Conservation (phyloP, 257 asterid species). For the Pogostemon cablin region DNA sequence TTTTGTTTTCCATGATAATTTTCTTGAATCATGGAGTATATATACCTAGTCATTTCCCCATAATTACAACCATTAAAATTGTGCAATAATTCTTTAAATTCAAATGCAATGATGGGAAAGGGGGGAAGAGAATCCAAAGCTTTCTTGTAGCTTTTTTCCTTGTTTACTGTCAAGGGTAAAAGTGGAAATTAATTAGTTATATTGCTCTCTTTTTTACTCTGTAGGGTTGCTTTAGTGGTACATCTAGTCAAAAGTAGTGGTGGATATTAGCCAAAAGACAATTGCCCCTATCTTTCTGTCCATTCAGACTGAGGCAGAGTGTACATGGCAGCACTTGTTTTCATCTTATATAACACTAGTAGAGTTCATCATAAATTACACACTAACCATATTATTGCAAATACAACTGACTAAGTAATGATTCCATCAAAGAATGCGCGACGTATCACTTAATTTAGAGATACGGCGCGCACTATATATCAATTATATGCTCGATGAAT, state of each 20-base stretch:
- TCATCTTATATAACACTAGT: neutral
- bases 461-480: no score
- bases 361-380: no score
- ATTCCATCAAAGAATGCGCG: no score
- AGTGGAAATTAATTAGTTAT: constrained; percentile 8
- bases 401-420: no score
- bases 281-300: constrained; percentile 25
- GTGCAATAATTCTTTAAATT: neutral
- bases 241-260: constrained; percentile 38
- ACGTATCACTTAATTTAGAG: no score
- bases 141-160: constrained; percentile 1
- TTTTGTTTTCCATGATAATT: neutral
- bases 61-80: neutral
- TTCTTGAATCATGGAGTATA: neutral
- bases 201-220: constrained; percentile 21
- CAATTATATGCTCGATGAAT: no score
- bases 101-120: neutral
- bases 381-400: no score
- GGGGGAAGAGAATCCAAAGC: constrained; percentile 27
- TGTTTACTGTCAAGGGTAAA: constrained; percentile 15
- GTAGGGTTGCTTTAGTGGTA: constrained; percentile 9
- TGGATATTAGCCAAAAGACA: constrained; percentile 29
- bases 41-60: neutral
- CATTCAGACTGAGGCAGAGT: constrained; percentile 1
- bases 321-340: constrained; percentile 5